phyloP scores from a whole-genome alignment of 108 stramenopile species.

The Craspedostauros australis region DNA sequence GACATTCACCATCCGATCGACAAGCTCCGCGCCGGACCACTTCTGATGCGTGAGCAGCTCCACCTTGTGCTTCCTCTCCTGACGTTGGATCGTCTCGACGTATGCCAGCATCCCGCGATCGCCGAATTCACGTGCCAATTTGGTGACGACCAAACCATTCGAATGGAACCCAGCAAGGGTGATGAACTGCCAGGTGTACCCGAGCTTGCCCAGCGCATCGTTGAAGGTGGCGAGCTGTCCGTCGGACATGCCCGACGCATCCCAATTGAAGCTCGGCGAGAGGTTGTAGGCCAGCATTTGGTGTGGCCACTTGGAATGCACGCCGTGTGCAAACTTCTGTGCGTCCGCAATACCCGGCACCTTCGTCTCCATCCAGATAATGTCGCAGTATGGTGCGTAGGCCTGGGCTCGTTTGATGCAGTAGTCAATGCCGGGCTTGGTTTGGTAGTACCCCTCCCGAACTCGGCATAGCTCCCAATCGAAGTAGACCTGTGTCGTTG shows the following conservation, averaged over 20 bases:
- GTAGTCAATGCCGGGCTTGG: conserved; percentile 86
- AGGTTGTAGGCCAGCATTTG: conserved; percentile 96
- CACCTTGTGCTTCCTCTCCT: conserved; percentile 82
- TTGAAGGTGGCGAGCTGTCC: conserved; percentile 78
- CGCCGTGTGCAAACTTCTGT: conserved; percentile 68
- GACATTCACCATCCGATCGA: conserved; percentile 88
- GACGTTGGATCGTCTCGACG: conserved; percentile 88
- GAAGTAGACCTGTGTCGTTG: conserved; percentile 58
- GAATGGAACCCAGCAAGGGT: conserved; percentile 95
- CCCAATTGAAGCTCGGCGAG: conserved; percentile 95
- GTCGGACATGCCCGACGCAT: conserved; percentile 88
- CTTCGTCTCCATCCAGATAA: conserved; percentile 96
- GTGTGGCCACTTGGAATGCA: conserved; percentile 58
- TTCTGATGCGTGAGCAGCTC: conserved; percentile 91
- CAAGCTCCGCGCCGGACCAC: conserved; percentile 94
- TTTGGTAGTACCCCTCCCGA: conserved; percentile 92
- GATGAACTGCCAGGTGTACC: conserved; percentile 94
- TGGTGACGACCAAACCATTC: conserved; percentile 85
- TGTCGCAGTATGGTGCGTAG: conserved; percentile 85
- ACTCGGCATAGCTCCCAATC: conserved; percentile 93
- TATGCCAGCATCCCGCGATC: conserved; percentile 90
- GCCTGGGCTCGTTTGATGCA: conserved; percentile 88
- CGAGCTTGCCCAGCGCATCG: conserved; percentile 84
- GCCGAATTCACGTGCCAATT: conserved; percentile 82
- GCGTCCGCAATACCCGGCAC: conserved; percentile 78